Evolutionary conservation across 306 rosid genomes (phyloP).

Genomic region (Quercus dentata): DNA sequence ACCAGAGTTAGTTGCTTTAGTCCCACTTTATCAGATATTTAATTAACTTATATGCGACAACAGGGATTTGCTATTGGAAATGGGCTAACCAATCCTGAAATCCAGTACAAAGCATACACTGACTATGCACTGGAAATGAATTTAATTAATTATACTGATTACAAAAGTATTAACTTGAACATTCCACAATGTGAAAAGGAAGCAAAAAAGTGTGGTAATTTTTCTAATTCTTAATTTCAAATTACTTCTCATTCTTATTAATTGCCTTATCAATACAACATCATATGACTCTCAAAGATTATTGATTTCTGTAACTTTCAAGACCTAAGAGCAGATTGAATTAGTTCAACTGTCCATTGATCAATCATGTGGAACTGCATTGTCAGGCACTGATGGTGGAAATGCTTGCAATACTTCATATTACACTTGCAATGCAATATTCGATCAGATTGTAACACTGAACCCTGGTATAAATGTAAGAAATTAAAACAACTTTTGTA

Average conservation of each 20-base stretch:
- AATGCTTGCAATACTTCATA: conserved; percentile 44
- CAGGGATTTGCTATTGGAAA: conserved; percentile 98
- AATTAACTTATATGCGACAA: conserved; percentile 1
- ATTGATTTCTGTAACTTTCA: neutral
- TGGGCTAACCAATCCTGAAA: conserved; percentile 77
- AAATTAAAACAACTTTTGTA: neutral
- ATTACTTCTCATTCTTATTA: neutral
- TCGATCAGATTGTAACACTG: conserved; percentile 26
- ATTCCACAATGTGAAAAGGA: conserved; percentile 59
- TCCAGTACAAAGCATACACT: conserved; percentile 75
- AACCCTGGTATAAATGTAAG: conserved; percentile 56
- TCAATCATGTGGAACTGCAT: conserved; percentile 11
- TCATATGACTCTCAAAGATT: neutral
- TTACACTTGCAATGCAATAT: conserved; percentile 41
- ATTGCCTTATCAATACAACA: neutral
- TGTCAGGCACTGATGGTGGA: conserved; percentile 61
- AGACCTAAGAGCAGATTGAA: no score
- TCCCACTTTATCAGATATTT: neutral
- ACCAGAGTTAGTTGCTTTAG: conserved; percentile 2
- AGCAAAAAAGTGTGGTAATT: conserved; percentile 56
- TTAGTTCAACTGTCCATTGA: neutral
- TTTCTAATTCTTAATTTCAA: neutral
- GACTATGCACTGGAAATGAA: conserved; percentile 65
- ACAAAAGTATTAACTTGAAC: conserved; percentile 39
- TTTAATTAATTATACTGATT: conserved; percentile 44